Conservation (phyloP, 2,329 filamentous ascomycete species). For the Colletotrichum spaethianum region DNA sequence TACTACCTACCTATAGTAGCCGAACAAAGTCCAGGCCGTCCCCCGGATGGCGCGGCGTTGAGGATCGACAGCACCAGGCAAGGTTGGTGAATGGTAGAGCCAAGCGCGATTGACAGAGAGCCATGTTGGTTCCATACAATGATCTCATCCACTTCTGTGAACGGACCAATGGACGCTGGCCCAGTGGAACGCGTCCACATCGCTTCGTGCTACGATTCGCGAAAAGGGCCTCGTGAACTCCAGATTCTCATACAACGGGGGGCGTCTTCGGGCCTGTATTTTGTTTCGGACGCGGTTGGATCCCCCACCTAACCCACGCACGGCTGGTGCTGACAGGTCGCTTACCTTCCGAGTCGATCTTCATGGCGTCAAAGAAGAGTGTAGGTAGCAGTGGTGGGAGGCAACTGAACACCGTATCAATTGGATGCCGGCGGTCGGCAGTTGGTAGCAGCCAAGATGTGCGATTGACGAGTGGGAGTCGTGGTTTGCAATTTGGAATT, state of each 20-base stretch:
- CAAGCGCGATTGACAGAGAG: not conserved
- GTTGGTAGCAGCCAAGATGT: conserved; percentile 12
- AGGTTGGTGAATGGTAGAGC: conserved; percentile 2
- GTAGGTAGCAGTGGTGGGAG: not conserved
- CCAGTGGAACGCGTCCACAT: not conserved
- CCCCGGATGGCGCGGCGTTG: conserved; percentile 34
- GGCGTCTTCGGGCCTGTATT: not conserved
- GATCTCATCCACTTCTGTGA: conserved; percentile 28
- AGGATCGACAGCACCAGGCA: conserved; percentile 33
- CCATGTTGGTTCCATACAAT: conserved; percentile 34
- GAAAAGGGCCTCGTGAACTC: not conserved
- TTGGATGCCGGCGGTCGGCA: conserved; percentile 16
- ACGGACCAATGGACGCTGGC: conserved; percentile 16
- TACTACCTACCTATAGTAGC: too few species aligned
- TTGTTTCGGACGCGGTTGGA: conserved; percentile 26
- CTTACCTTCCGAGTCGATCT: conserved; percentile 1
- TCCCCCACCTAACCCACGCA: conserved; percentile 23
- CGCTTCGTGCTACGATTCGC: not conserved
- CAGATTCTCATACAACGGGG: conserved; percentile 2
- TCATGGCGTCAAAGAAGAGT: not conserved
- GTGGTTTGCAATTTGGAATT: conserved; percentile 13
- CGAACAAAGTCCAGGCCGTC: conserved; percentile 14
- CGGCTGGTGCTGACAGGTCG: conserved; percentile 21
- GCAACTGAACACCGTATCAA: not conserved
- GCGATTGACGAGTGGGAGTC: conserved; percentile 4